Base-by-base conservation (phyloP, 2,329 filamentous ascomycete genomes). In the Colletotrichum horii region DNA sequence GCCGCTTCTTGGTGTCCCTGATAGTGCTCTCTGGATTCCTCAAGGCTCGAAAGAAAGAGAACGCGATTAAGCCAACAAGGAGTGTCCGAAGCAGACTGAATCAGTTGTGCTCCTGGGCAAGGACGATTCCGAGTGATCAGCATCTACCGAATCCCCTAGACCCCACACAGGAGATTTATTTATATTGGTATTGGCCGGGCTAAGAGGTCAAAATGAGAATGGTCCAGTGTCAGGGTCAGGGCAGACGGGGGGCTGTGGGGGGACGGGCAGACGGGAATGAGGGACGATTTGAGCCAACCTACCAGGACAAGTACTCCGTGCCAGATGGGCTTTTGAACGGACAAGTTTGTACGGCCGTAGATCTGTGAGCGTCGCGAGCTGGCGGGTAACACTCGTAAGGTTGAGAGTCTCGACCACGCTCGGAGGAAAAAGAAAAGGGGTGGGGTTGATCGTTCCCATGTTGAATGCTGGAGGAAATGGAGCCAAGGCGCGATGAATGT, bases 121-220 rank as follows among this genome's bases (percentile, higher is more conserved):
- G 74, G 64, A 28, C 70, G 12, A n/a, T 65, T 73, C 70, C 64
- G 70, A 69, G 65, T 68, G 70, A 75, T 73, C 74, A 75, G 56
- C 73, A 65, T 73, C 64, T 69, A 67, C 69, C 73, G 70, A 73
- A 70, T 73, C 32, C 69, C 64, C 52, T 24, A 38, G 55, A 62
- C 32, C 38, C 74, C 70, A 67, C 74, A 55, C 19, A 65, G 70
- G 64, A 73, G 73, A 73, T 75, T 75, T 75, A 68, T 68, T 69
- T n/a, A 60, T 58, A 36, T 75, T 75, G 56, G 70, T 30, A 65
- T 75, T 75, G 70, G 74, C 55, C 56, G 38, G 70, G 70, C n/a
- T n/a, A 38, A 48, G 43, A 24, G 22, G 62, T 48, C 32, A 15
- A 64, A 65, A n/a, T 48, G 56, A 68, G 55, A 68, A 68, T 58